phyloP scores from a whole-genome alignment of 352 stramenopile species.

The Globisporangium takayamanum region DNA sequence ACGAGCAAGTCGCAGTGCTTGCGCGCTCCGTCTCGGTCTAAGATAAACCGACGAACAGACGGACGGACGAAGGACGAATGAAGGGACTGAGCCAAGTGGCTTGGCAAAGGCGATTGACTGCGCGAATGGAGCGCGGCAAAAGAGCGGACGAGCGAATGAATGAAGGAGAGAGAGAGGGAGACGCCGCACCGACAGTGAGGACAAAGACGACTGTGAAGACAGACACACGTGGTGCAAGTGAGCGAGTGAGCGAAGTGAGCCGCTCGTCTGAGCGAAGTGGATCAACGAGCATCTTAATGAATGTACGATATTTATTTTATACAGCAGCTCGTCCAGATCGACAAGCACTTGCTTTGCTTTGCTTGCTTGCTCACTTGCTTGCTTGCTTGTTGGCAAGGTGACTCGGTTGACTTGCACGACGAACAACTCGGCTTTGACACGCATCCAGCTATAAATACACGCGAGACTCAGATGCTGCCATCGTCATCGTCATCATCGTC shows the following conservation, averaged over 20 bases:
- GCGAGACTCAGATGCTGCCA: slow-evolving; percentile 10
- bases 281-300: not conserved
- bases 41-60: too few relatives aligned
- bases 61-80: too few relatives aligned
- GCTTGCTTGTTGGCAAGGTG: not conserved
- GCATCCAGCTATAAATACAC: not conserved
- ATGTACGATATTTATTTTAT: not conserved
- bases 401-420: too few relatives aligned
- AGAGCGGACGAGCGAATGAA: not conserved
- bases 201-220: too few relatives aligned
- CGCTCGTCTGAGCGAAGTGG: too few relatives aligned
- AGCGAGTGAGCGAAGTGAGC: too few relatives aligned
- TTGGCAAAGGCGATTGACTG: not conserved
- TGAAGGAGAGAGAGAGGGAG: not conserved
- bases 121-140: not conserved
- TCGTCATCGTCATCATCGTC: slow-evolving; percentile 8
- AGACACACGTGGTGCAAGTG: too few relatives aligned
- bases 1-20: slow-evolving; percentile 61
- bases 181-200: not conserved
- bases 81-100: not conserved
- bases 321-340: not conserved
- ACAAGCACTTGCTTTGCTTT: not conserved
- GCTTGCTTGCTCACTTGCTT: not conserved
- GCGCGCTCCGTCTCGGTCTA: slow-evolving; percentile 54
- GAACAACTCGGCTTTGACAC: too few relatives aligned